phyloP scores from a whole-genome alignment of 768 basidiomycete species.

The Phanerochaete carnosa region DNA sequence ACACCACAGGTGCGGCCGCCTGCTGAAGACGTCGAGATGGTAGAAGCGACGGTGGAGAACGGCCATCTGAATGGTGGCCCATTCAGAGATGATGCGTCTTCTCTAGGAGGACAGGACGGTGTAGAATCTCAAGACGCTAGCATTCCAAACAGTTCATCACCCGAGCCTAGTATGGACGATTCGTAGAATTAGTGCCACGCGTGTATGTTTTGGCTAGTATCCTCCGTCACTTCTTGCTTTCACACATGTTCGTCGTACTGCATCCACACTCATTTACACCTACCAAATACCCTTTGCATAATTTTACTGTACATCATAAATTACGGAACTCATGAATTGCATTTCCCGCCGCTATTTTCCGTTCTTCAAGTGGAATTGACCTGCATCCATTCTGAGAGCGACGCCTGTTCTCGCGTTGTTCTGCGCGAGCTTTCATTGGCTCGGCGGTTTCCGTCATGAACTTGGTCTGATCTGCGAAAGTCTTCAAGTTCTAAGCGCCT shows the following conservation, averaged over 20 bases:
- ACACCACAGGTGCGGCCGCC: slow-evolving; percentile 3
- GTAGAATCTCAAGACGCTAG: slow-evolving; percentile 28
- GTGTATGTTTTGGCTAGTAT: neutral
- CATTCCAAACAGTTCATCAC: slow-evolving; percentile 43
- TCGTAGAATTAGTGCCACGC: slow-evolving; percentile 16
- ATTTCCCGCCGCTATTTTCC: neutral
- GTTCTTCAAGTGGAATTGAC: neutral
- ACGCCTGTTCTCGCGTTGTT: neutral
- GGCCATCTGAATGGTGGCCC: slow-evolving; percentile 1
- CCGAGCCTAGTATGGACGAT: slow-evolving; percentile 34
- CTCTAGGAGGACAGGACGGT: slow-evolving; percentile 16
- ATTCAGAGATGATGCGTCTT: slow-evolving; percentile 4
- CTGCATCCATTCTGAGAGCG: neutral
- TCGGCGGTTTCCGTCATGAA: slow-evolving; percentile 4
- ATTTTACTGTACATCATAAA: neutral
- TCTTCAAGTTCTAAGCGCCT: neutral
- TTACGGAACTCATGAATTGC: neutral
- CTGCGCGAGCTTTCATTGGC: slow-evolving; percentile 7
- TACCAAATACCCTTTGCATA: neutral
- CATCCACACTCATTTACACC: slow-evolving; percentile 1
- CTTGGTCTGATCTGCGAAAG: neutral
- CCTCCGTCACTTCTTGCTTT: neutral
- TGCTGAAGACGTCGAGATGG: slow-evolving; percentile 4
- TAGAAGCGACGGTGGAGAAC: slow-evolving; percentile 2
- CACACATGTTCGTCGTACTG: neutral